Conservation (phyloP, 2,329 filamentous ascomycete species). For the Aspergillus felis region DNA sequence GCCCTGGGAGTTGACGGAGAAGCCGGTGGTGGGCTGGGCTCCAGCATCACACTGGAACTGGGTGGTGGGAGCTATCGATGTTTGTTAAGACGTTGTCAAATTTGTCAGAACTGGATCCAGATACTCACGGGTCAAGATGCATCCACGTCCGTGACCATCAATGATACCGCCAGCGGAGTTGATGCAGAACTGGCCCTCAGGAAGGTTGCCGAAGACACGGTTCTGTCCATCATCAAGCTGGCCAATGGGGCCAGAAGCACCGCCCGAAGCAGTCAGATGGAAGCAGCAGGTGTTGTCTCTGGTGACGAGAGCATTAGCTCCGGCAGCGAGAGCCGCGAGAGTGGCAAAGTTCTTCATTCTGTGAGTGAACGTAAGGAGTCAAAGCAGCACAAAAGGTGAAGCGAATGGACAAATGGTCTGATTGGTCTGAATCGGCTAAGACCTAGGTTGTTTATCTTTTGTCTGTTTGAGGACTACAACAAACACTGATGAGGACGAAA, state of each 20-base stretch:
- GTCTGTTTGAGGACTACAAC: not conserved
- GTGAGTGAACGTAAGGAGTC: conserved; percentile 6
- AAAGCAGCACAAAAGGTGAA: conserved; percentile 1
- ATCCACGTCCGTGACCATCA: conserved; percentile 56
- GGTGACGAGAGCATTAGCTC: conserved; percentile 41
- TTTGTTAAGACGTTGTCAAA: not conserved
- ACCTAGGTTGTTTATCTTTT: conserved; percentile 1
- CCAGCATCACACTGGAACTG: conserved; percentile 61
- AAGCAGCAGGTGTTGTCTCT: conserved; percentile 49
- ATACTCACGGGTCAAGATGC: conserved; percentile 58
- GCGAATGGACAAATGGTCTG: conserved; percentile 10
- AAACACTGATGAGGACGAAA: not conserved
- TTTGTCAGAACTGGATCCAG: not conserved
- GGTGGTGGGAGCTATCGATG: conserved; percentile 47
- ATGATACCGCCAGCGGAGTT: conserved; percentile 51
- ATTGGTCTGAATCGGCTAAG: not conserved
- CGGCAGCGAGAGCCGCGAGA: conserved; percentile 36
- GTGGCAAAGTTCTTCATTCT: conserved; percentile 39
- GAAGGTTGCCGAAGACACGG: conserved; percentile 50
- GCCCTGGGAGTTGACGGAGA: conserved; percentile 53
- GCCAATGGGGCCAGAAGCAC: conserved; percentile 52
- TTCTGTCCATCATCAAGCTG: conserved; percentile 61
- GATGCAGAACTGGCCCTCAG: conserved; percentile 52
- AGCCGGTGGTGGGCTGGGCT: conserved; percentile 51
- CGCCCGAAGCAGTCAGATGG: conserved; percentile 49